A percentile compares a stretch with the other conserved stretches of the same genome.
phyloP scores from a whole-genome alignment of 768 basidiomycete species.

The Boletus subparvulus region DNA sequence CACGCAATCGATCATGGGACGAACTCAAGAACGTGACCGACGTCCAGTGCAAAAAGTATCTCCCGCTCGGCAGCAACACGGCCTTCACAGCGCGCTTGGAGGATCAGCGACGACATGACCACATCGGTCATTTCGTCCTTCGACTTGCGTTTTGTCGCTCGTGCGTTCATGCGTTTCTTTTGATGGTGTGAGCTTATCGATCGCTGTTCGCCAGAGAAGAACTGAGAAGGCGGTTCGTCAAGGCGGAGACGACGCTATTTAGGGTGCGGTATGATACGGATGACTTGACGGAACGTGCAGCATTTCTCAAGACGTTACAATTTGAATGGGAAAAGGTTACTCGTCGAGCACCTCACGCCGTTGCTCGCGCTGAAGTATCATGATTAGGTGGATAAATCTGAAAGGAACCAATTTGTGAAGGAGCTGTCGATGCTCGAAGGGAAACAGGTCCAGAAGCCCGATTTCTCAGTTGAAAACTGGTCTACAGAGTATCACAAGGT shows the following conservation, averaged over 20 bases:
- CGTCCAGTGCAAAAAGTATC: conserved; percentile 68
- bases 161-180: conserved; percentile 49
- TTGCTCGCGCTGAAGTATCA: conserved; percentile 1
- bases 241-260: conserved; percentile 86
- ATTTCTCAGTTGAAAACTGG: not conserved
- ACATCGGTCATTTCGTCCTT: conserved; percentile 91
- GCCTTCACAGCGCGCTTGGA: conserved; percentile 49
- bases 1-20: conserved; percentile 78
- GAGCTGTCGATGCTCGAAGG: conserved; percentile 46
- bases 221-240: conserved; percentile 81
- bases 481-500: conserved; percentile 69
- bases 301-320: conserved; percentile 55
- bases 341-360: conserved; percentile 1
- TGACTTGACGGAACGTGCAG: conserved; percentile 51
- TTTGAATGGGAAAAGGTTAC: conserved; percentile 66
- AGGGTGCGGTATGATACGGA: conserved; percentile 74
- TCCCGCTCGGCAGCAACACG: conserved; percentile 65
- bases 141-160: conserved; percentile 94
- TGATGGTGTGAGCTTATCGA: not conserved
- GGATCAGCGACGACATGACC: conserved; percentile 74
- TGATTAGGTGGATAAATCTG: conserved; percentile 54
- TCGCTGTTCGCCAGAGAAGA: conserved; percentile 65
- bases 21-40: conserved; percentile 68
- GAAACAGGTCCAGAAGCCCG: not conserved
- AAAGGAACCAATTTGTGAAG: conserved; percentile 47